Evolutionary conservation across 768 basidiomycete genomes (phyloP), one percentile per base, ranked within the genome.

Genomic region (Psilocybe subaeruginosa): DNA sequence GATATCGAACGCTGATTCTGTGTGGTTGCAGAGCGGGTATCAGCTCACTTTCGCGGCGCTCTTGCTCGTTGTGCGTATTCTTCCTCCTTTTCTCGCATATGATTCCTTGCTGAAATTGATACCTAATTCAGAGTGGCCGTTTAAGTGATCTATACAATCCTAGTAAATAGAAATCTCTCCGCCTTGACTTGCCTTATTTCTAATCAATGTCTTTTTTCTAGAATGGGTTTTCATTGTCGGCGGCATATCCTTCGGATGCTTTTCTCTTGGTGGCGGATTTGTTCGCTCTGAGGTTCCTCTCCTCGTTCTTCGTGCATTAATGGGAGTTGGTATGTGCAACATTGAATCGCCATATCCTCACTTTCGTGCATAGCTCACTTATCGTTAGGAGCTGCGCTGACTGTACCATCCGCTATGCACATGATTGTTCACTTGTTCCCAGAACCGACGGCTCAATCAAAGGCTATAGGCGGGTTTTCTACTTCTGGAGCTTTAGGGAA

Each of bases 401-500:
- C 80, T 8, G 77, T 85, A 39, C 84, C 84, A 2, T 81, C 83
- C 3, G 80, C 83, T 5, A 69, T 81, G n/a, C 71, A 78, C 41
- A 73, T 87, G 35, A 75, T 85, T 23, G 81, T 85, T 5, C 76
- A 78, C 47, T 72, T 82, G 64, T 86, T 81, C 69, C 80, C 83
- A 0, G 77, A 82, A 11, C 79, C 79, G 5, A 63, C 61, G 4
- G 74, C 78, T 48, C 84, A 86, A 64, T 77, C 82, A 47, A 74
- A 73, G 27, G 85, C 82, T 8, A 76, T 87, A 17, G 76, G 75
- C 7, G 61, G 80, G 0, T 80, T 84, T 60, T 82, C 80, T 54
- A 77, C 79, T 11, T 73, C 76, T 50, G 82, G 80, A 19, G 80
- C 76, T 1, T 56, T 82, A 30, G 83, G 80, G 12, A 82, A 82